phyloP scores from a whole-genome alignment of 192 early-diverging fungal species.

The Coemansia javaensis region DNA sequence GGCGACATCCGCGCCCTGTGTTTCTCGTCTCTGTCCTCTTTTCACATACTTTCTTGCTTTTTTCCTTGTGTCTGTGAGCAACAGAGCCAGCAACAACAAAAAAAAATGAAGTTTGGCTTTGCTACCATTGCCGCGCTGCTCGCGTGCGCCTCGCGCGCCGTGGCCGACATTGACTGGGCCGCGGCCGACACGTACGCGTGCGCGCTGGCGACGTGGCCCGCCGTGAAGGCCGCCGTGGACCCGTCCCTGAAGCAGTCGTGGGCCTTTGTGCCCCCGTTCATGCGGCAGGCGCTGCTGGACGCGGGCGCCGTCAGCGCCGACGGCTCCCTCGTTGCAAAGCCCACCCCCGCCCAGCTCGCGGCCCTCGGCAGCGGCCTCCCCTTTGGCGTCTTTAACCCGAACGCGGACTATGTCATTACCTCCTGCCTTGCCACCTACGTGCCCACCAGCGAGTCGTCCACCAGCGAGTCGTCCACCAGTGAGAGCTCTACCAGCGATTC shows the following conservation, averaged over 20 bases:
- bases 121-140: conserved; percentile 12
- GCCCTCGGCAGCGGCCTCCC: conserved; percentile 9
- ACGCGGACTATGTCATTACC: conserved; percentile 18
- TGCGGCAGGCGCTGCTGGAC: conserved; percentile 7
- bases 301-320: conserved; percentile 10
- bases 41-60: background rate
- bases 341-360: conserved; percentile 10
- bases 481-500: no score
- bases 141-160: conserved; percentile 2
- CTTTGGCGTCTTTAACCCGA: conserved; percentile 25
- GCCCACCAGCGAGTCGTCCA: no score
- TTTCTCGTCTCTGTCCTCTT: no score
- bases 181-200: conserved; percentile 14
- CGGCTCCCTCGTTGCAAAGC: conserved; percentile 12
- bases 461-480: no score
- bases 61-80: no score
- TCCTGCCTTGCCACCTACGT: conserved; percentile 27
- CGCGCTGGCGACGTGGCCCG: conserved; percentile 15
- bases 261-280: conserved; percentile 11
- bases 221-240: conserved; percentile 24
- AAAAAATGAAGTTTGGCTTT: conserved; percentile 27
- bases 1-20: no score
- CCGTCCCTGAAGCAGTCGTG: conserved; percentile 7
- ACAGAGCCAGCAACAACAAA: no score
- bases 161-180: conserved; percentile 27